Conservation (phyloP, 2,329 filamentous ascomycete genomes). For the Aspergillus flavus region DNA sequence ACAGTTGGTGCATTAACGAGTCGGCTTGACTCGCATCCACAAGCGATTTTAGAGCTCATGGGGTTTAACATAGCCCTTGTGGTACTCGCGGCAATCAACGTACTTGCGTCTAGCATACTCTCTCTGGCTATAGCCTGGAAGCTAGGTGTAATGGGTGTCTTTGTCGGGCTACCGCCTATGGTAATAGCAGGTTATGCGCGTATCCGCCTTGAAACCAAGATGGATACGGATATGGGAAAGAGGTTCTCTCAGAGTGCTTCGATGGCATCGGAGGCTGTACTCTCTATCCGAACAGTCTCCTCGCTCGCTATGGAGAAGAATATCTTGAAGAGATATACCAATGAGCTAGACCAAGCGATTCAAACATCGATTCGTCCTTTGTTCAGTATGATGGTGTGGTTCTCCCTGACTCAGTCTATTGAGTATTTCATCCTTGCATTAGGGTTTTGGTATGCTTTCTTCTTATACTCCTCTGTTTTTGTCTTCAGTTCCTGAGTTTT, state of each 20-base stretch:
- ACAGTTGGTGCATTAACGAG: slow-evolving; percentile 31
- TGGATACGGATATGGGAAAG: slow-evolving; percentile 23
- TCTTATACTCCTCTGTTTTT: neutral
- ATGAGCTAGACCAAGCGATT: slow-evolving; percentile 23
- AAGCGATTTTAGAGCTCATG: slow-evolving; percentile 48
- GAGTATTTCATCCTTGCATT: slow-evolving; percentile 32
- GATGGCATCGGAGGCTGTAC: slow-evolving; percentile 50
- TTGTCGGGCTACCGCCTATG: slow-evolving; percentile 52
- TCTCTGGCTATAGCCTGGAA: slow-evolving; percentile 55
- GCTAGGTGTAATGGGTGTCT: slow-evolving; percentile 51
- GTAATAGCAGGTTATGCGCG: slow-evolving; percentile 51
- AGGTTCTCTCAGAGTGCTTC: slow-evolving; percentile 46
- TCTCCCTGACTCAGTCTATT: slow-evolving; percentile 30
- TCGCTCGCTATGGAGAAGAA: slow-evolving; percentile 50
- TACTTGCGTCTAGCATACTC: slow-evolving; percentile 51
- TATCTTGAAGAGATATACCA: slow-evolving; percentile 34
- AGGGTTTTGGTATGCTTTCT: slow-evolving; percentile 27
- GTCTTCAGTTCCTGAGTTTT: neutral
- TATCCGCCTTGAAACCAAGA: slow-evolving; percentile 48
- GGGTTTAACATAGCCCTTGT: slow-evolving; percentile 54
- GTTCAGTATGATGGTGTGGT: slow-evolving; percentile 31
- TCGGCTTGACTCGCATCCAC: slow-evolving; percentile 37
- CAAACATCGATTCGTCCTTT: slow-evolving; percentile 24
- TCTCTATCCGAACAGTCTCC: slow-evolving; percentile 51
- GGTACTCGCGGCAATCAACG: slow-evolving; percentile 50